phyloP scores from a whole-genome alignment of 179 eudicot species.

The Gypsophila paniculata region DNA sequence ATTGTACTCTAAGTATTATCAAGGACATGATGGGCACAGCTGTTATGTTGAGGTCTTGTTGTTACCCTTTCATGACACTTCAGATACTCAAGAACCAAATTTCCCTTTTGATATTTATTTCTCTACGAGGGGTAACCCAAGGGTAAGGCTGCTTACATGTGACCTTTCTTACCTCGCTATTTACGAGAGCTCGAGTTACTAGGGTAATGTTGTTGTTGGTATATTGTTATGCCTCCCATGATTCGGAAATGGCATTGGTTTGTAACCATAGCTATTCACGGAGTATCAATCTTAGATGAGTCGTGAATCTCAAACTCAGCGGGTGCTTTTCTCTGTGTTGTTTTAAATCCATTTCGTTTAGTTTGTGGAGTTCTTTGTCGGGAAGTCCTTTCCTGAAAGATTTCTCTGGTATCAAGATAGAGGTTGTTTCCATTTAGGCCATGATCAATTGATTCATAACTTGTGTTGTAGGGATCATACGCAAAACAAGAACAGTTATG shows the following conservation, averaged over 20 bases:
- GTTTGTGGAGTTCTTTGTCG: neutral
- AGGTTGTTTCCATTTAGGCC: neutral
- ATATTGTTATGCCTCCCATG: neutral
- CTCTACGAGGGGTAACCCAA: too few species aligned
- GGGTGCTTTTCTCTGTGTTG: neutral
- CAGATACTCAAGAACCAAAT: neutral
- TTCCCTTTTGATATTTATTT: neutral
- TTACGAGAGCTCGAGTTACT: too few species aligned
- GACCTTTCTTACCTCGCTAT: too few species aligned
- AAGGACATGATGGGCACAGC: neutral
- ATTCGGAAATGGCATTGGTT: conserved; percentile 1
- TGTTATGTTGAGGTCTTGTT: neutral
- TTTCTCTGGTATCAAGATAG: conserved; percentile 1
- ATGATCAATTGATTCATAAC: neutral
- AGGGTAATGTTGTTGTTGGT: too few species aligned
- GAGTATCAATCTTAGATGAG: neutral
- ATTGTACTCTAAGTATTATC: neutral
- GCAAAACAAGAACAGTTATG: conserved; percentile 90
- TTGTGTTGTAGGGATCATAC: conserved; percentile 58
- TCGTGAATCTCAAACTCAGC: neutral
- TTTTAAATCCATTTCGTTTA: neutral
- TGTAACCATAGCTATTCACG: neutral
- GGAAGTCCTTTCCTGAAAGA: conserved; percentile 2
- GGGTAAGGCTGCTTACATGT: too few species aligned
- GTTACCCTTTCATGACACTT: neutral